These are phyloP conservation scores for Phytophthora uliginosa DNA, from an alignment of 352 stramenopile species.

Conservation along the genomic window DNA sequence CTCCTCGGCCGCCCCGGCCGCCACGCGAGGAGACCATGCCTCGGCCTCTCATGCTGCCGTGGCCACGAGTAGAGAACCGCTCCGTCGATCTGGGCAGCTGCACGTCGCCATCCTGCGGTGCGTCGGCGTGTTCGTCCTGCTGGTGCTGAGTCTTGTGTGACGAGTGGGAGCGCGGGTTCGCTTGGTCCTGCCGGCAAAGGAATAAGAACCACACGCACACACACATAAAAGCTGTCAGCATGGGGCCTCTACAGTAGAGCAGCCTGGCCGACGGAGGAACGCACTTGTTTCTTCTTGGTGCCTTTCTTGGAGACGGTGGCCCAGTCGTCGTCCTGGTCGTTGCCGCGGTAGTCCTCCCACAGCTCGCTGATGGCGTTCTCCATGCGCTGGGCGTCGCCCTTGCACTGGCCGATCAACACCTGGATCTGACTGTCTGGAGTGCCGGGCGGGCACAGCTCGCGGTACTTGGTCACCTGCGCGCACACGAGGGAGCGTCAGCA, in stretches of 20 bases:
- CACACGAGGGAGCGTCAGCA: not conserved
- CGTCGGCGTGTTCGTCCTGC: conserved; percentile 32
- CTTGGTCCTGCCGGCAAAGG: conserved; percentile 20
- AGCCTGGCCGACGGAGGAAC: not conserved
- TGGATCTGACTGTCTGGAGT: conserved; percentile 83
- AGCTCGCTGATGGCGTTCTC: conserved; percentile 84
- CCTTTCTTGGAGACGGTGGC: conserved; percentile 84
- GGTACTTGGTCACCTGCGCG: conserved; percentile 77
- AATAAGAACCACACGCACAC: not conserved
- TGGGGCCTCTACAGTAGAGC: not conserved
- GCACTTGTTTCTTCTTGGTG: conserved; percentile 76
- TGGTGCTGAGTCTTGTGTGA: conserved; percentile 55
- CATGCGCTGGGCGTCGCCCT: conserved; percentile 78
- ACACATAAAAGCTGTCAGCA: conserved; percentile 1
- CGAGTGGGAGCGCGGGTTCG: conserved; percentile 38
- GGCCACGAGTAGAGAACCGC: conserved; percentile 46
- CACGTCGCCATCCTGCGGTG: conserved; percentile 36
- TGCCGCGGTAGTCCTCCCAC: conserved; percentile 84
- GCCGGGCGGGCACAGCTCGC: conserved; percentile 84
- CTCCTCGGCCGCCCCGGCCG: conserved; percentile 58
- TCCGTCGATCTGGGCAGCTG: conserved; percentile 40
- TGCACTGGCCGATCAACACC: conserved; percentile 73
- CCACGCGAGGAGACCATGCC: conserved; percentile 54
- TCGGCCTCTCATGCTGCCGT: conserved; percentile 60
- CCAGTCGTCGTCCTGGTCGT: conserved; percentile 76